Percentiles rank a stretch among this genome's conserved stretches.
Conservation (phyloP, 108 stramenopile species). For the Cyclostephanos tholiformis region DNA sequence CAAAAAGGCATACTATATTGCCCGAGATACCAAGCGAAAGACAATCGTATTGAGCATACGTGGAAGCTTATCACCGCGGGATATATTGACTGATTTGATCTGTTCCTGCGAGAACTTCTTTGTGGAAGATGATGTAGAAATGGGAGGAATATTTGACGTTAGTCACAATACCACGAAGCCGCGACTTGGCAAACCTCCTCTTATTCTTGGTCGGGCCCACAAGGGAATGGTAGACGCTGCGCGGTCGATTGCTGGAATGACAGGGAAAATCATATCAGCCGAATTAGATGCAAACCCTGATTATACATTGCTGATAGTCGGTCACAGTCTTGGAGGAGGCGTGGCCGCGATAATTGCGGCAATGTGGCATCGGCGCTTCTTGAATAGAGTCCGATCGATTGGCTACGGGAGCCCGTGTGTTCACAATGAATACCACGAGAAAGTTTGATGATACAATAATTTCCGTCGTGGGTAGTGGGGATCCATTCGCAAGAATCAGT, state of each 20-base stretch:
- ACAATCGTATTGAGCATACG: conserved; percentile 62
- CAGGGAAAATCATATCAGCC: conserved; percentile 49
- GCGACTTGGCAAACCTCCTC: neutral
- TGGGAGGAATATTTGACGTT: conserved; percentile 23
- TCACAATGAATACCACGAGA: conserved; percentile 19
- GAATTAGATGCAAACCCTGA: conserved; percentile 55
- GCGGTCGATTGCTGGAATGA: conserved; percentile 40
- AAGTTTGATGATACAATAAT: conserved; percentile 37
- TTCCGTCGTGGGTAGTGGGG: conserved; percentile 69
- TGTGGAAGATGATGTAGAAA: conserved; percentile 43
- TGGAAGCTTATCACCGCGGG: conserved; percentile 69
- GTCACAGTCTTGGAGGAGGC: conserved; percentile 74
- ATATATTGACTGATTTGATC: conserved; percentile 76
- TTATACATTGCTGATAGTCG: conserved; percentile 64
- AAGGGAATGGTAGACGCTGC: conserved; percentile 77
- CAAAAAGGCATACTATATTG: conserved; percentile 60
- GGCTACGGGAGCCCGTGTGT: conserved; percentile 51
- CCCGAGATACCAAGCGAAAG: conserved; percentile 50
- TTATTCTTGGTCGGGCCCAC: conserved; percentile 55
- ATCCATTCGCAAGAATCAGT: conserved; percentile 71
- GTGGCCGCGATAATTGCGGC: conserved; percentile 66
- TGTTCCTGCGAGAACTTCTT: conserved; percentile 61
- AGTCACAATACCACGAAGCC: neutral
- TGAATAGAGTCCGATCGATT: conserved; percentile 19
- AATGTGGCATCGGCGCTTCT: conserved; percentile 59